These are phyloP conservation scores for Diaporthe ampelina DNA, from an alignment of 2,329 filamentous ascomycete genomes.

Conservation along the genomic window DNA sequence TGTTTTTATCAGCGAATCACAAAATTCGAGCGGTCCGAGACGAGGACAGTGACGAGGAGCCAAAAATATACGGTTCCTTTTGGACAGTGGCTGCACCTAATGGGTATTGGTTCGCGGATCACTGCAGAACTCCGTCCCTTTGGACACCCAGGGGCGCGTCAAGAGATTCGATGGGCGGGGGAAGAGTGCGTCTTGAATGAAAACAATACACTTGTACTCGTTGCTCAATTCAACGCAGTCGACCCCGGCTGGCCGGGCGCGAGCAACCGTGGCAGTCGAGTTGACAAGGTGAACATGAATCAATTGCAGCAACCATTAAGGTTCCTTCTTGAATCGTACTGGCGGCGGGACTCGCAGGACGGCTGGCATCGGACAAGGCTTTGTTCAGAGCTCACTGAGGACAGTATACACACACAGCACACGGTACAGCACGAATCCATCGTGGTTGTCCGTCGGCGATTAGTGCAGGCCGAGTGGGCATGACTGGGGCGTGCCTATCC, in stretches of 20 bases:
- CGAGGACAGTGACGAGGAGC: conserved; percentile 14
- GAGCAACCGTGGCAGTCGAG: neutral
- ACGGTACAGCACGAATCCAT: neutral
- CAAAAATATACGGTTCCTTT: conserved; percentile 24
- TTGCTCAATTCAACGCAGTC: conserved; percentile 18
- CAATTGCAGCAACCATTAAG: neutral
- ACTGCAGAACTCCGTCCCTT: conserved; percentile 18
- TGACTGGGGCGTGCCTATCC: conserved; percentile 3
- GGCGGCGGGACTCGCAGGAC: neutral
- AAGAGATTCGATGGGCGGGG: conserved; percentile 11
- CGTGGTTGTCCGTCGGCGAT: conserved; percentile 10
- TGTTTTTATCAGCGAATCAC: conserved; percentile 40
- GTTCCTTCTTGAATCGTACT: conserved; percentile 30
- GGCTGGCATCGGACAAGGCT: conserved; percentile 14
- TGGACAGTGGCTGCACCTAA: conserved; percentile 23
- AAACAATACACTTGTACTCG: conserved; percentile 33
- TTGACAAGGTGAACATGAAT: conserved; percentile 19
- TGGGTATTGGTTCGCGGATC: conserved; percentile 23
- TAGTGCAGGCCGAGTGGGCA: conserved; percentile 18
- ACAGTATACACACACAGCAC: neutral
- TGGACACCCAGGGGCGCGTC: neutral
- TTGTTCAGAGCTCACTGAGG: neutral
- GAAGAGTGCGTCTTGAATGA: neutral
- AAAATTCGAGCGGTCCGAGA: conserved; percentile 36
- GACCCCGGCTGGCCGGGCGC: neutral